Conservation (phyloP, 2,329 filamentous ascomycete genomes). For the Diaporthe destruens region DNA sequence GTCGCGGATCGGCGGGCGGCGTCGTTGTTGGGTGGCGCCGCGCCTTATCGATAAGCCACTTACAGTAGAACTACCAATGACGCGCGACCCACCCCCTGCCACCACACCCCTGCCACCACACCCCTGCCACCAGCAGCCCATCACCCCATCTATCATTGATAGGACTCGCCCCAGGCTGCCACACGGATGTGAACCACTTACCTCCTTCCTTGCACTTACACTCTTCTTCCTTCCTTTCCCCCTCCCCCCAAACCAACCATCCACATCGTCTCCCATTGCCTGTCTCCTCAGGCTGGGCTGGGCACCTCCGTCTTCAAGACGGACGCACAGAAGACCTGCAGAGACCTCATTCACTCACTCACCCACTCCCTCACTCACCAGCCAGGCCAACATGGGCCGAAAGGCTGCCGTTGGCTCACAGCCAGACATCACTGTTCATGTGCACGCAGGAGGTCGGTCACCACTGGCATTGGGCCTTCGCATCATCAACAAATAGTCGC, state of each 20-base stretch:
- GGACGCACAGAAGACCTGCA: not conserved
- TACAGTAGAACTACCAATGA: not conserved
- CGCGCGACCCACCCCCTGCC: not conserved
- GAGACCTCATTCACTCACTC: not conserved
- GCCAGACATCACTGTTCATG: not conserved
- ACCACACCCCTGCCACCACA: not conserved
- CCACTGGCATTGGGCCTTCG: not conserved
- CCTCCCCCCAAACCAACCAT: no score
- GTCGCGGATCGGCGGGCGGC: slow-evolving; percentile 13
- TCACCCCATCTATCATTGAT: slow-evolving; percentile 10
- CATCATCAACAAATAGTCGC: not conserved
- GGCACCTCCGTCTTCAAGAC: not conserved
- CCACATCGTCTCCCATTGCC: not conserved
- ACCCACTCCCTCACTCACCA: not conserved
- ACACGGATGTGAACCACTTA: slow-evolving; percentile 5
- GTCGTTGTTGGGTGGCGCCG: not conserved
- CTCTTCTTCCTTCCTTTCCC: not conserved
- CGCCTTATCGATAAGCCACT: slow-evolving; percentile 13
- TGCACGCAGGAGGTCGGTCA: slow-evolving; percentile 24
- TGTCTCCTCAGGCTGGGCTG: not conserved
- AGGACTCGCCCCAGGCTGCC: slow-evolving; percentile 10
- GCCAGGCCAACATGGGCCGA: slow-evolving; percentile 22
- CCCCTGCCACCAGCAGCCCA: not conserved
- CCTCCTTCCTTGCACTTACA: not conserved
- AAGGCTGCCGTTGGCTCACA: slow-evolving; percentile 18